phyloP scores from a whole-genome alignment of 2,329 filamentous ascomycete species.

The Sordariomycetes sp. region DNA sequence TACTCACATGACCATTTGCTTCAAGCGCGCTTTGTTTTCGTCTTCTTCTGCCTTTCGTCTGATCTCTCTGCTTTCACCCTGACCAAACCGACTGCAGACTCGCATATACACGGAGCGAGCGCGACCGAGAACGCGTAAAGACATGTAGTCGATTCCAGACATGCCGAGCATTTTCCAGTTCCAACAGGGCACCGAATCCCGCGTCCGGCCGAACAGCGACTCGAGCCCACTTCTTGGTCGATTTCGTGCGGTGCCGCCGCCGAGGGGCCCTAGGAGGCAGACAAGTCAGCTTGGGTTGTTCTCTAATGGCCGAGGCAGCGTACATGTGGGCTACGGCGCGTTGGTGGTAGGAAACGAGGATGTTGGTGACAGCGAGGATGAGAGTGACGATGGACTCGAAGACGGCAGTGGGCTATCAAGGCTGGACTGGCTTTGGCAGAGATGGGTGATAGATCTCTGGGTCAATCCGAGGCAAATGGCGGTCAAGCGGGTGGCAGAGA shows the following conservation, averaged over 20 bases:
- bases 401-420: slow-evolving; percentile 14
- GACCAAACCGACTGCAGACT: too few species aligned
- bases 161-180: slow-evolving; percentile 63
- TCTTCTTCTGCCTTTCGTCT: background rate
- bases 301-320: slow-evolving; percentile 36
- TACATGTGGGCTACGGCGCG: slow-evolving; percentile 48
- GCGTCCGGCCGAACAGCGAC: slow-evolving; percentile 37
- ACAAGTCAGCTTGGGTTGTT: slow-evolving; percentile 29
- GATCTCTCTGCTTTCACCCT: too few species aligned
- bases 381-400: slow-evolving; percentile 9
- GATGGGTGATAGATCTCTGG: slow-evolving; percentile 43
- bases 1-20: too few species aligned
- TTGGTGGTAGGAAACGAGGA: slow-evolving; percentile 30
- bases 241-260: slow-evolving; percentile 51
- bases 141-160: background rate
- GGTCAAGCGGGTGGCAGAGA: slow-evolving; percentile 48
- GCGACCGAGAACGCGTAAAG: too few species aligned
- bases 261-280: slow-evolving; percentile 12
- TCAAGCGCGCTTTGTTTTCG: too few species aligned
- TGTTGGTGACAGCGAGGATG: slow-evolving; percentile 16
- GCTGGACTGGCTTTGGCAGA: too few species aligned
- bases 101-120: too few species aligned
- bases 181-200: slow-evolving; percentile 54
- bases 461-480: slow-evolving; percentile 49
- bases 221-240: slow-evolving; percentile 54